These are phyloP conservation scores for Picea abies DNA, from an alignment of 83 land plant species.

Conservation along the genomic window DNA sequence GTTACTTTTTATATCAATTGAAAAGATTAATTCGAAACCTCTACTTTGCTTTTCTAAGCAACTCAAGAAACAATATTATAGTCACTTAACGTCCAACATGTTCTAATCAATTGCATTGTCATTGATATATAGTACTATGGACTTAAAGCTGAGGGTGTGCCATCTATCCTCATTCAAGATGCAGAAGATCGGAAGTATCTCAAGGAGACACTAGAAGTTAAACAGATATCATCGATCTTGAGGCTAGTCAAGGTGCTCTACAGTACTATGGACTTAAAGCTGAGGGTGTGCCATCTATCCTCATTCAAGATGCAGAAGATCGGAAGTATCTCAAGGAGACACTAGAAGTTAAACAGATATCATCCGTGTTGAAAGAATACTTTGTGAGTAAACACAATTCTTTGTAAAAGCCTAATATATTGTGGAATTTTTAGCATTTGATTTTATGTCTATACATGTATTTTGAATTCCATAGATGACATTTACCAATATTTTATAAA, in stretches of 20 bases:
- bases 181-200: slow-evolving; percentile 57
- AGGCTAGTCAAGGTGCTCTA: too few species aligned
- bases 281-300: slow-evolving; percentile 63
- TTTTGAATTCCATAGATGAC: too few species aligned
- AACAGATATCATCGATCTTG: slow-evolving; percentile 54
- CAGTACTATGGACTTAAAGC: too few species aligned
- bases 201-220: slow-evolving; percentile 48
- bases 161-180: slow-evolving; percentile 67
- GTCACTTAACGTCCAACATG: too few species aligned
- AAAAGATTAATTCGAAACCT: too few species aligned
- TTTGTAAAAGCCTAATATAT: neutral
- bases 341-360: slow-evolving; percentile 51
- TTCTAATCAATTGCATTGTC: neutral
- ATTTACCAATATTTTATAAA: neutral
- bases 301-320: slow-evolving; percentile 60
- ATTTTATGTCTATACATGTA: too few species aligned
- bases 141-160: slow-evolving; percentile 56
- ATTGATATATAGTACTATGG: slow-evolving; percentile 74
- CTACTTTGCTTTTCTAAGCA: too few species aligned
- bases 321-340: slow-evolving; percentile 59
- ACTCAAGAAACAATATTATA: too few species aligned
- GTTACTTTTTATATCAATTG: too few species aligned
- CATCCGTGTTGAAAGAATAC: slow-evolving; percentile 74
- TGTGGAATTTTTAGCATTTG: too few species aligned
- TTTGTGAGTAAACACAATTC: slow-evolving; percentile 36